Conservation (phyloP, 2,329 filamentous ascomycete genomes). For the Ophiostoma ips region DNA sequence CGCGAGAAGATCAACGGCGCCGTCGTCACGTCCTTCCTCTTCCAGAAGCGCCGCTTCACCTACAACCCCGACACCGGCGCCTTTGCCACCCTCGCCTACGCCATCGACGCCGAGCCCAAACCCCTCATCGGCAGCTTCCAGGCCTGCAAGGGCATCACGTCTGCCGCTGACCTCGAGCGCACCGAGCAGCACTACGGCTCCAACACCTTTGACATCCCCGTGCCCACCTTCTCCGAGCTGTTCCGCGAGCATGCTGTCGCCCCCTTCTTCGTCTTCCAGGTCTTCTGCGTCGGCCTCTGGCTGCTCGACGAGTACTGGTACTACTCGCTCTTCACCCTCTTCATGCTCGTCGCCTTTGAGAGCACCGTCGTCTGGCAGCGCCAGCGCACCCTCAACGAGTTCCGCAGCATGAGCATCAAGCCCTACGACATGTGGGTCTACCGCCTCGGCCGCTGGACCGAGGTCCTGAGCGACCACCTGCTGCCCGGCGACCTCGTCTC, state of each 20-base stretch:
- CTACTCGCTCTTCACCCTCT: slow-evolving; percentile 95
- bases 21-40: slow-evolving; percentile 73
- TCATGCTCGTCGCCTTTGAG: slow-evolving; percentile 96
- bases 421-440: slow-evolving; percentile 91
- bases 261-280: slow-evolving; percentile 97
- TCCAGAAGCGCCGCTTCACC: slow-evolving; percentile 94
- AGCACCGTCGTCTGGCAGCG: slow-evolving; percentile 99
- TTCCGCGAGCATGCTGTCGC: slow-evolving; percentile 98
- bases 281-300: slow-evolving; percentile 97
- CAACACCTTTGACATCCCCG: slow-evolving; percentile 95
- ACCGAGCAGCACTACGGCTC: slow-evolving; percentile 87
- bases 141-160: slow-evolving; percentile 58
- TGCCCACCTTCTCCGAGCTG: slow-evolving; percentile 86
- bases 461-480: slow-evolving; percentile 80
- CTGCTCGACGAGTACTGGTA: slow-evolving; percentile 99
- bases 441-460: slow-evolving; percentile 73
- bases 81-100: slow-evolving; percentile 75
- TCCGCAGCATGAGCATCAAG: slow-evolving; percentile 98
- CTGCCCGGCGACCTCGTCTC: slow-evolving; percentile 89
- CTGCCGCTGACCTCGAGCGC: slow-evolving; percentile 60
- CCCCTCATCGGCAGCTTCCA: slow-evolving; percentile 69
- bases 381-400: slow-evolving; percentile 88
- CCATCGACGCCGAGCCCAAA: slow-evolving; percentile 74
- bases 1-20: slow-evolving; percentile 66
- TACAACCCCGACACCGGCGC: slow-evolving; percentile 56